These are phyloP conservation scores for Sugiyamaella lignohabitans DNA, from an alignment of 805 yeast species.

Conservation along the genomic window DNA sequence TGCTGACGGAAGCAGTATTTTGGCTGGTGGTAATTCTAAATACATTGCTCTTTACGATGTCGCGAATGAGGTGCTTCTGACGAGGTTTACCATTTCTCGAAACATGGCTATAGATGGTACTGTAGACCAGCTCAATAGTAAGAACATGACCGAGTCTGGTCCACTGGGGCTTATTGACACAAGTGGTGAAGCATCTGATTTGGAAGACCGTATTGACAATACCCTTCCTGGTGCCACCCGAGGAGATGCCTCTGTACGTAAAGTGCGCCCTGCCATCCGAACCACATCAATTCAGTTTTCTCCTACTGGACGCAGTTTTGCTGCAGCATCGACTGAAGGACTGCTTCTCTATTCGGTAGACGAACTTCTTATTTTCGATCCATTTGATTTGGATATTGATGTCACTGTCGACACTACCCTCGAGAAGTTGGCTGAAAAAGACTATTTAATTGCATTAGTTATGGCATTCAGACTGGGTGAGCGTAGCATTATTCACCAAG, in stretches of 20 bases:
- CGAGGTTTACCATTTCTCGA: constrained; percentile 74
- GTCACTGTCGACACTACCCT: constrained; percentile 75
- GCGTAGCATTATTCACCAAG: constrained; percentile 57
- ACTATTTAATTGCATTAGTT: constrained; percentile 69
- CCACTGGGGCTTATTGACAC: constrained; percentile 74
- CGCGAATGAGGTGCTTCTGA: constrained; percentile 76
- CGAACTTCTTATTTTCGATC: constrained; percentile 73
- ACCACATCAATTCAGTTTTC: constrained; percentile 75
- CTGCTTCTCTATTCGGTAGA: constrained; percentile 75
- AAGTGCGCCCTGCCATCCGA: constrained; percentile 73
- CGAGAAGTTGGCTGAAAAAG: constrained; percentile 52
- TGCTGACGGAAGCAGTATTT: constrained; percentile 79
- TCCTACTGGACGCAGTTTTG: constrained; percentile 85
- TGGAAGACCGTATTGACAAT: constrained; percentile 71
- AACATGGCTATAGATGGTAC: constrained; percentile 94
- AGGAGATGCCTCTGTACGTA: constrained; percentile 73
- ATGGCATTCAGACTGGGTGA: constrained; percentile 95
- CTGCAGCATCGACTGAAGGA: constrained; percentile 95
- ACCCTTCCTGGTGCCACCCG: constrained; percentile 82
- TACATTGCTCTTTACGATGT: constrained; percentile 88
- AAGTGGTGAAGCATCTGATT: constrained; percentile 78
- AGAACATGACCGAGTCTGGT: constrained; percentile 82
- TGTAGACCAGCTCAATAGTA: constrained; percentile 66
- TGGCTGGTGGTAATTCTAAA: constrained; percentile 92
- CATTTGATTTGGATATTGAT: constrained; percentile 89